These are phyloP conservation scores for Quillaja saponaria DNA, from an alignment of 306 rosid species.

Conservation along the genomic window DNA sequence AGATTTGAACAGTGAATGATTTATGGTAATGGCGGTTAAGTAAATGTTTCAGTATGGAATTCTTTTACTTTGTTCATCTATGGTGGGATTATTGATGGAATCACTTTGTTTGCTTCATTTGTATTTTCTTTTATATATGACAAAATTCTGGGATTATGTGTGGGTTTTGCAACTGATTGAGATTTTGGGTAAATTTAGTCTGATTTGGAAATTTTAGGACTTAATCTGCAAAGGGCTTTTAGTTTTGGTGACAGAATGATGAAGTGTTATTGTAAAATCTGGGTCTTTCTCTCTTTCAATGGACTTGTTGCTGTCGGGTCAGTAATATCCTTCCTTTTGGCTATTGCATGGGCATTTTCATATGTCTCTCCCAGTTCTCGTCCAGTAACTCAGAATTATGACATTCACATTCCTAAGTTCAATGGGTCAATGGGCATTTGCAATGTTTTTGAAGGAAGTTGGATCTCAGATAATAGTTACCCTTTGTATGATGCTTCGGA, in stretches of 20 bases:
- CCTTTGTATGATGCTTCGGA: slow-evolving; percentile 78
- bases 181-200: slow-evolving; percentile 42
- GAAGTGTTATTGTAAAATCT: slow-evolving; percentile 43
- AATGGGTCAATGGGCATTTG: slow-evolving; percentile 43
- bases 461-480: slow-evolving; percentile 69
- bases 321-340: slow-evolving; percentile 47
- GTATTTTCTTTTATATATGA: slow-evolving; percentile 13
- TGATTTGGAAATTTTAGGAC: slow-evolving; percentile 44
- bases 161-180: slow-evolving; percentile 46
- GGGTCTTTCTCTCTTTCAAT: slow-evolving; percentile 51
- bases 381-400: slow-evolving; percentile 34
- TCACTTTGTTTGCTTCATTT: slow-evolving; percentile 4
- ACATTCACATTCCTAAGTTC: slow-evolving; percentile 31
- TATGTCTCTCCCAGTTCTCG: slow-evolving; percentile 48
- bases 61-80: slow-evolving; percentile 15
- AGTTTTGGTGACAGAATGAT: slow-evolving; percentile 42
- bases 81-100: slow-evolving; percentile 8
- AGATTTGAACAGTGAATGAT: slow-evolving; percentile 7
- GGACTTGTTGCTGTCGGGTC: slow-evolving; percentile 52
- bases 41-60: not conserved
- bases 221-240: slow-evolving; percentile 37
- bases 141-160: slow-evolving; percentile 39
- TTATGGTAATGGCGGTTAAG: slow-evolving; percentile 1
- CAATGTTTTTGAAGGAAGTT: slow-evolving; percentile 73
- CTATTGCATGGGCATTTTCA: slow-evolving; percentile 49